Conservation (phyloP, 1,284 basidiomycete species). For the Flammula alnicola region DNA sequence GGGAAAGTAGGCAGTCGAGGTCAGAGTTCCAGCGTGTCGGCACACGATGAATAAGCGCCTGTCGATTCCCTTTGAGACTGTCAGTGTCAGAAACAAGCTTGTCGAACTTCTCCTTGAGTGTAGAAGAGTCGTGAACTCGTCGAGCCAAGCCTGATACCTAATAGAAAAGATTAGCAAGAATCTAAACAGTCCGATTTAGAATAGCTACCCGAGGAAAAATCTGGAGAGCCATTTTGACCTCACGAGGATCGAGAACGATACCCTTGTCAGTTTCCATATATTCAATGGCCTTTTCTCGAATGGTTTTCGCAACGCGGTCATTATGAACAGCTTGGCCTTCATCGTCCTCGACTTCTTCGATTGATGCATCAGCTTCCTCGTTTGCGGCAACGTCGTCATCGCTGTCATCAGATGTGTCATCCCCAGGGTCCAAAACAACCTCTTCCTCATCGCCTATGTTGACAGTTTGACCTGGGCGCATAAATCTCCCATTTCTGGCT, state of each 20-base stretch:
- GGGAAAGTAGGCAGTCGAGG: constrained; percentile 20
- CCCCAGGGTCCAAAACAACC: constrained; percentile 8
- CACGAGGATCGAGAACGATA: constrained; percentile 3
- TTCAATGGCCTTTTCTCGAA: constrained; percentile 17
- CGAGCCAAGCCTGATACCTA: not conserved
- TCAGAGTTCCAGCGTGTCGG: constrained; percentile 26
- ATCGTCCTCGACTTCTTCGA: constrained; percentile 14
- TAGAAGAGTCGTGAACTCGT: not conserved
- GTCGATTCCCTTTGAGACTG: not conserved
- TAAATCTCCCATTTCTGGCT: not conserved
- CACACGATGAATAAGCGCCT: constrained; percentile 7
- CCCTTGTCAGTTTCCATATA: constrained; percentile 14
- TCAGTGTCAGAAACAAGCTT: not conserved
- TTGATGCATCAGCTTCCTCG: constrained; percentile 5
- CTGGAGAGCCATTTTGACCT: constrained; percentile 11
- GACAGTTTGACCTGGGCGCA: constrained; percentile 1
- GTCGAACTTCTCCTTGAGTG: not conserved
- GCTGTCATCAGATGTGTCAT: constrained; percentile 5
- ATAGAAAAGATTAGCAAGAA: not conserved
- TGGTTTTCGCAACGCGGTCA: constrained; percentile 10
- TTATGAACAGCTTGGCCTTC: constrained; percentile 21
- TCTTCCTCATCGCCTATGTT: constrained; percentile 8
- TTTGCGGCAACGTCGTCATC: constrained; percentile 12
- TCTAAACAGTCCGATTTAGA: not conserved
- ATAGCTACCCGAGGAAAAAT: constrained; percentile 17